Evolutionary conservation across 176 grass and related monocot genomes (phyloP).

Genomic region (Zoysia pacifica): DNA sequence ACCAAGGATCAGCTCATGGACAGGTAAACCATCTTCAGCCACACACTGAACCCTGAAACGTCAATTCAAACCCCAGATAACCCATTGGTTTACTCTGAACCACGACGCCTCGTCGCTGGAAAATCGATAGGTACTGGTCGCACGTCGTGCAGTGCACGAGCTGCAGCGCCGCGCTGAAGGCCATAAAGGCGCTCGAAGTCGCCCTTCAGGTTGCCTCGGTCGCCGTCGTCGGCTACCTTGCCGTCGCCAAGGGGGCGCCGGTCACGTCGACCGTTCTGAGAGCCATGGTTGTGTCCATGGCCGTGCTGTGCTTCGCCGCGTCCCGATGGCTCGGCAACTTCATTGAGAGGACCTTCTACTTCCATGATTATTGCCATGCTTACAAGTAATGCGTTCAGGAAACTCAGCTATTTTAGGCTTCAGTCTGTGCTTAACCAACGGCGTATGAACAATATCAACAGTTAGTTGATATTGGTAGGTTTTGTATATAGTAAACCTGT

Average conservation of each 20-base stretch:
- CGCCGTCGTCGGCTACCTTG: constrained; percentile 53
- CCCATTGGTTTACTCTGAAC: background rate
- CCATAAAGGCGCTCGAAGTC: constrained; percentile 56
- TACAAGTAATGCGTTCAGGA: constrained; percentile 50
- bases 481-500: constrained; percentile 26
- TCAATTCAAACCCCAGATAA: background rate
- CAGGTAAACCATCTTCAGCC: constrained; percentile 42
- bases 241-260: constrained; percentile 48
- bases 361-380: constrained; percentile 87
- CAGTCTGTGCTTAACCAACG: background rate
- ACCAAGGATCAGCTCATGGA: constrained; percentile 72
- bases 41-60: background rate
- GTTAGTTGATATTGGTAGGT: background rate
- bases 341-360: constrained; percentile 88
- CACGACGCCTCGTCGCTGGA: background rate
- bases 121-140: constrained; percentile 75
- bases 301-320: constrained; percentile 64
- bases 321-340: constrained; percentile 72
- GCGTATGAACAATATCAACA: constrained; percentile 6
- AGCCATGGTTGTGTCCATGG: constrained; percentile 28
- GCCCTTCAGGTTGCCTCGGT: constrained; percentile 62
- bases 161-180: constrained; percentile 60
- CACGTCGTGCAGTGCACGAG: constrained; percentile 81
- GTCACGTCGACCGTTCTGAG: constrained; percentile 39
- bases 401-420: background rate